phyloP scores from a whole-genome alignment of 352 stramenopile species.

The Pythium phragmitis region DNA sequence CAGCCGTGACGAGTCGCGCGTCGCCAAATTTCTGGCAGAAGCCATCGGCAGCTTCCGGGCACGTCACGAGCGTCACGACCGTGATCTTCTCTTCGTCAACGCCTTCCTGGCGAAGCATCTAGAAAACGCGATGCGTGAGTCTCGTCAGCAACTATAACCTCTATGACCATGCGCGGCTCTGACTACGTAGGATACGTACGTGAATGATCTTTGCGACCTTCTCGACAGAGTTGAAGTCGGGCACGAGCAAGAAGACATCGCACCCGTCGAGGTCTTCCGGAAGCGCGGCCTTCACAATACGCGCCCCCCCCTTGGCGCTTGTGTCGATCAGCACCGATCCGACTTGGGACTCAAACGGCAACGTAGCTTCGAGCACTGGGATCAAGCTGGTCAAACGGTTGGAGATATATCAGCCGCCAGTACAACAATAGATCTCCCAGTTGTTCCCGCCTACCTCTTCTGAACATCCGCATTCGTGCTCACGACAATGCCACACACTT shows the following conservation, averaged over 20 bases:
- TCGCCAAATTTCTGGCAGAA: constrained; percentile 83
- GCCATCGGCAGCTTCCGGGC: constrained; percentile 68
- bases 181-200: constrained; percentile 30
- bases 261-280: constrained; percentile 64
- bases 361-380: constrained; percentile 42
- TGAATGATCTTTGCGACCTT: constrained; percentile 75
- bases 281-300: constrained; percentile 51
- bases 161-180: not conserved
- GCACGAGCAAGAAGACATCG: constrained; percentile 68
- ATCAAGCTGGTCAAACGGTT: not conserved
- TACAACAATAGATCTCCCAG: not conserved
- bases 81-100: constrained; percentile 80
- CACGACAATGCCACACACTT: constrained; percentile 72
- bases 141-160: not conserved
- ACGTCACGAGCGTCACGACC: constrained; percentile 78
- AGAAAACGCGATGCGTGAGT: not conserved
- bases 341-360: constrained; percentile 69
- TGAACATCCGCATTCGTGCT: constrained; percentile 47
- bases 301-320: constrained; percentile 16
- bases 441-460: constrained; percentile 20
- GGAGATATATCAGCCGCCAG: not conserved
- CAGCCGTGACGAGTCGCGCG: constrained; percentile 72
- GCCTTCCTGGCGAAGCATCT: constrained; percentile 71
- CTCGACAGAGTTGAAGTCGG: constrained; percentile 58
- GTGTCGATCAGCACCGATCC: constrained; percentile 63